These are phyloP conservation scores for Candida argentea DNA, from an alignment of 805 yeast species.

Conservation along the genomic window DNA sequence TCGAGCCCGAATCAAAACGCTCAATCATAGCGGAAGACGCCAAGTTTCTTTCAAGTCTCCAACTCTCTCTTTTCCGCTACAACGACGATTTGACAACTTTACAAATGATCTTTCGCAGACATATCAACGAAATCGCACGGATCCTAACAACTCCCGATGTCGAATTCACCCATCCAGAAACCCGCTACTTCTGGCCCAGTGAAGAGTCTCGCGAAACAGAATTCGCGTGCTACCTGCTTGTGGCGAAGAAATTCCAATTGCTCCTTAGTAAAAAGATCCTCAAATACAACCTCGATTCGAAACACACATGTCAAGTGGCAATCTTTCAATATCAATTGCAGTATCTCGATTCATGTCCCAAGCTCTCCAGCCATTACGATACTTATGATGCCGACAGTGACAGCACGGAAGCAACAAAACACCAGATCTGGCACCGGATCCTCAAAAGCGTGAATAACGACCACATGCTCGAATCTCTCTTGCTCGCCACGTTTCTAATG, in stretches of 20 bases:
- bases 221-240: slow-evolving; percentile 30
- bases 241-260: slow-evolving; percentile 25
- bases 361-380: neutral
- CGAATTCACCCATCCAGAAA: slow-evolving; percentile 20
- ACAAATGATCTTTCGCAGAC: slow-evolving; percentile 33
- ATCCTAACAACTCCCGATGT: slow-evolving; percentile 27
- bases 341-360: slow-evolving; percentile 21
- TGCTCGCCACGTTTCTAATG: slow-evolving; percentile 29
- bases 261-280: slow-evolving; percentile 22
- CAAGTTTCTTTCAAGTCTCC: slow-evolving; percentile 31
- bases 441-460: slow-evolving; percentile 33
- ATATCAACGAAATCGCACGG: slow-evolving; percentile 32
- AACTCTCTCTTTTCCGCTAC: slow-evolving; percentile 31
- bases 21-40: slow-evolving; percentile 38
- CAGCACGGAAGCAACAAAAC: slow-evolving; percentile 1
- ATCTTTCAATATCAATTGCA: slow-evolving; percentile 32
- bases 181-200: slow-evolving; percentile 28
- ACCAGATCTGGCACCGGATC: slow-evolving; percentile 29
- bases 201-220: slow-evolving; percentile 31
- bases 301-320: no score
- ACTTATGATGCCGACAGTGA: slow-evolving; percentile 5
- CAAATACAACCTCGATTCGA: slow-evolving; percentile 22
- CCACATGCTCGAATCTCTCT: slow-evolving; percentile 27
- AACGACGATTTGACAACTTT: slow-evolving; percentile 38
- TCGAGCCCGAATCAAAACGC: slow-evolving; percentile 12